Conservation (phyloP, 257 asterid species). For the Orobanche coerulescens region DNA sequence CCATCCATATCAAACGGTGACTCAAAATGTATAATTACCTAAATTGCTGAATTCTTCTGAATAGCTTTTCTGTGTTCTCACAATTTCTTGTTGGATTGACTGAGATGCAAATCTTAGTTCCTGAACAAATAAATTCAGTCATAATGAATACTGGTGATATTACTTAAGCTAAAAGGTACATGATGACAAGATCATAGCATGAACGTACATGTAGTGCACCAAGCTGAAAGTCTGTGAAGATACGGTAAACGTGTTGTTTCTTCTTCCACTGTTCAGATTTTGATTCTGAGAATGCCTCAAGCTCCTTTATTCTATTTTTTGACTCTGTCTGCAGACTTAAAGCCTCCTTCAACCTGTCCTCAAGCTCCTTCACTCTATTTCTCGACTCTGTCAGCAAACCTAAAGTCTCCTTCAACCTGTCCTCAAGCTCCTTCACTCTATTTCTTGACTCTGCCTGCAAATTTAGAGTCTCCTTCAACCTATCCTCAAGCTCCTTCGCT, state of each 20-base stretch:
- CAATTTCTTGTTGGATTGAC: constrained; percentile 70
- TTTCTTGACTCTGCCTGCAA: constrained; percentile 35
- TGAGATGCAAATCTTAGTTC: constrained; percentile 64
- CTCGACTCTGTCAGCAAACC: constrained; percentile 30
- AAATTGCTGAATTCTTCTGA: constrained; percentile 51
- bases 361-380: constrained; percentile 43
- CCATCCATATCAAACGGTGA: background rate
- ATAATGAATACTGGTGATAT: background rate
- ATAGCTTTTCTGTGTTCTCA: constrained; percentile 51
- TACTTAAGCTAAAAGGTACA: background rate
- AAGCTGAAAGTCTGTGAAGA: constrained; percentile 72
- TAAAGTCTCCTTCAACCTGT: constrained; percentile 39
- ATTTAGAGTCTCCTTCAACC: constrained; percentile 30
- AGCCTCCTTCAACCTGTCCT: constrained; percentile 37
- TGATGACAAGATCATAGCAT: background rate
- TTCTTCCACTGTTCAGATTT: constrained; percentile 51
- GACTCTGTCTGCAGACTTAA: constrained; percentile 32
- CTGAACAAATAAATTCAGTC: constrained; percentile 28
- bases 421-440: constrained; percentile 53
- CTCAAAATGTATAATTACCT: constrained; percentile 31
- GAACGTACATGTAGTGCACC: constrained; percentile 71
- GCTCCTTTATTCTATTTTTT: constrained; percentile 38
- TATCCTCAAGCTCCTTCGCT: constrained; percentile 47
- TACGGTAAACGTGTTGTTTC: constrained; percentile 50
- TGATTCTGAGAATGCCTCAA: constrained; percentile 46